phyloP scores from a whole-genome alignment of 805 yeast species.

The Candida rishiriensis region DNA sequence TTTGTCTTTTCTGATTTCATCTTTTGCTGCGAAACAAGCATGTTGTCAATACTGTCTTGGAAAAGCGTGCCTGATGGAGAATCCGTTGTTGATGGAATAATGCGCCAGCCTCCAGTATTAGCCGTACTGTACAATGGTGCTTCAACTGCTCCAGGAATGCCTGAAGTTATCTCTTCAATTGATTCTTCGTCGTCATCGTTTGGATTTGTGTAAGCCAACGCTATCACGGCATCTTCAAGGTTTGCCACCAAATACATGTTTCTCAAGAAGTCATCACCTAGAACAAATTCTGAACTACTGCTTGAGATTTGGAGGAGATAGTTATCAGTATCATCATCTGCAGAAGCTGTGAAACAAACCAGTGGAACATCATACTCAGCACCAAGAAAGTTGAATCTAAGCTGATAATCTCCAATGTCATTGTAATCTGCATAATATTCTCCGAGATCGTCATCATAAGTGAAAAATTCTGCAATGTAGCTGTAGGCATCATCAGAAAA shows the following conservation, averaged over 20 bases:
- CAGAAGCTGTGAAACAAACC: background rate
- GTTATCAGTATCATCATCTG: background rate
- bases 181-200: slow-evolving; percentile 20
- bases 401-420: background rate
- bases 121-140: slow-evolving; percentile 35
- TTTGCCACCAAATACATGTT: slow-evolving; percentile 60
- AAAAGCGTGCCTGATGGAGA: background rate
- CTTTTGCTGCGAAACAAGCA: no score
- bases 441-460: background rate
- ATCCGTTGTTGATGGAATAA: background rate
- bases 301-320: background rate
- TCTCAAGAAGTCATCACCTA: slow-evolving; percentile 59
- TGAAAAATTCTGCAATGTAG: background rate
- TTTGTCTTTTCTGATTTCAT: no score
- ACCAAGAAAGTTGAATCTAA: background rate
- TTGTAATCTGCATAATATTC: background rate
- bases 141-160: slow-evolving; percentile 43
- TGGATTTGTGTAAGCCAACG: slow-evolving; percentile 43
- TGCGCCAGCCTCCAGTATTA: background rate
- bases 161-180: slow-evolving; percentile 29
- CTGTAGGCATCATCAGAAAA: background rate
- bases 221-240: slow-evolving; percentile 48
- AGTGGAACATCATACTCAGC: background rate
- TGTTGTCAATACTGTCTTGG: background rate
- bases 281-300: slow-evolving; percentile 29